phyloP scores from a whole-genome alignment of 768 basidiomycete genomes.

The Podaxis sp. region DNA sequence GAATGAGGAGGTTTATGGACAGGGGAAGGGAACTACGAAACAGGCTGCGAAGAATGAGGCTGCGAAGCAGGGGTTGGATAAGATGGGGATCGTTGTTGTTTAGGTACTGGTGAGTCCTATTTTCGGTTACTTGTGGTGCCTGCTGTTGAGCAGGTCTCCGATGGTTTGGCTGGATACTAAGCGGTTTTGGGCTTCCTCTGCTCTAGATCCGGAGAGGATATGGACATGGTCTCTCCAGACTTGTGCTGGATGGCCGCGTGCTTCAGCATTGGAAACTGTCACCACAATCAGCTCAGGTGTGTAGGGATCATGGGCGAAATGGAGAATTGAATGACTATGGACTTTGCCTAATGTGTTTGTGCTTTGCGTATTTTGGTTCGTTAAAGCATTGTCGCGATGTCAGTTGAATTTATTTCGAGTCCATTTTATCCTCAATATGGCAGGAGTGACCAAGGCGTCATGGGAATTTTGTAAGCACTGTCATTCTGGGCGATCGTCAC shows the following conservation, averaged over 20 bases:
- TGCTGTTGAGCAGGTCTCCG: background rate
- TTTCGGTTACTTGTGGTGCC: background rate
- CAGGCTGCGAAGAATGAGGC: conserved; percentile 79
- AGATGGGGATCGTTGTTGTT: conserved; percentile 41
- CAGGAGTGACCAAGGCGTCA: background rate
- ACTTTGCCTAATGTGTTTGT: background rate
- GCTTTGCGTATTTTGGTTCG: background rate
- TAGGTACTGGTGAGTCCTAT: conserved; percentile 38
- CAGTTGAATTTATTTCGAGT: too few species aligned
- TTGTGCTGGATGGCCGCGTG: conserved; percentile 9
- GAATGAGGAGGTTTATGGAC: conserved; percentile 53
- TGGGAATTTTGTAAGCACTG: background rate
- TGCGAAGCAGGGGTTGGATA: conserved; percentile 65
- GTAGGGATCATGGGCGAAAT: conserved; percentile 8
- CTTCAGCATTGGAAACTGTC: background rate
- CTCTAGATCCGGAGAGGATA: background rate
- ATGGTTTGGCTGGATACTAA: conserved; percentile 1
- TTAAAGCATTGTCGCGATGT: background rate
- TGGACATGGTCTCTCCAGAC: conserved; percentile 11
- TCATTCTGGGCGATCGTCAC: background rate
- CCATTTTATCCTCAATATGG: too few species aligned
- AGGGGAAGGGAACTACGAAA: conserved; percentile 70
- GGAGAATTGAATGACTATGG: background rate
- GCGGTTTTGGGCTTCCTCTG: background rate
- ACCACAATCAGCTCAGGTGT: conserved; percentile 10